phyloP scores from a whole-genome alignment of 768 basidiomycete genomes.

The Paxillus rubicundulus region DNA sequence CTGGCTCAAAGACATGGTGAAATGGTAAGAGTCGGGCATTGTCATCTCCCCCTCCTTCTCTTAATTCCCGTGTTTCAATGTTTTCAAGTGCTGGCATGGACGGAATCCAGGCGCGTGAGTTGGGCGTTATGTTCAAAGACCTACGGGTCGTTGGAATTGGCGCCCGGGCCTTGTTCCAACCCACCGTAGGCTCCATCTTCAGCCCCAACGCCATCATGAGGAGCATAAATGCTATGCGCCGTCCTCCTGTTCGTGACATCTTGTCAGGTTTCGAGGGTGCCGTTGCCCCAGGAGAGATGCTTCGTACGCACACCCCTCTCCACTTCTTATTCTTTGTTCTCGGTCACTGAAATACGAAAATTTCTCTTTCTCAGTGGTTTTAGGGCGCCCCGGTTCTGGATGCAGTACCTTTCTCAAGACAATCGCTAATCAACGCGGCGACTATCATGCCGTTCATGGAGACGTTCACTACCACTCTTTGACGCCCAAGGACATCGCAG shows the following conservation, averaged over 20 bases:
- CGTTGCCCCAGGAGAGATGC: conserved; percentile 72
- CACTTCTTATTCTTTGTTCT: not conserved
- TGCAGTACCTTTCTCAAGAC: conserved; percentile 52
- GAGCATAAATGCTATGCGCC: conserved; percentile 44
- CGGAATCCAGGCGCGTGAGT: conserved; percentile 36
- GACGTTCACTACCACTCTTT: conserved; percentile 48
- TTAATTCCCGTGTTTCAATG: too few relatives aligned
- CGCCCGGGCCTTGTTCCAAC: conserved; percentile 41
- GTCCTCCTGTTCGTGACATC: conserved; percentile 64
- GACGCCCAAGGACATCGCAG: conserved; percentile 40
- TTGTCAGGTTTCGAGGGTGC: conserved; percentile 62
- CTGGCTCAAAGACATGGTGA: conserved; percentile 14
- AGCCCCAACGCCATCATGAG: conserved; percentile 41
- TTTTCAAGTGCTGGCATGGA: conserved; percentile 31
- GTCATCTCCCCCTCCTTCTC: not conserved
- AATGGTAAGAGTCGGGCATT: conserved; percentile 4
- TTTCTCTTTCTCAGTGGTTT: conserved; percentile 52
- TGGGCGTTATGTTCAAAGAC: conserved; percentile 52
- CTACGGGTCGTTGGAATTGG: conserved; percentile 53
- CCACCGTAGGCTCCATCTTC: conserved; percentile 52
- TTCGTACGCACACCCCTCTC: conserved; percentile 49
- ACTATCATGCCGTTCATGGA: conserved; percentile 40
- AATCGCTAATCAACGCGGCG: conserved; percentile 43
- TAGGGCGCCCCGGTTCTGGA: conserved; percentile 76
- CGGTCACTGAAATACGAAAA: too few relatives aligned